phyloP scores from a whole-genome alignment of 257 asterid species.

The Solanum corneliomulleri region DNA sequence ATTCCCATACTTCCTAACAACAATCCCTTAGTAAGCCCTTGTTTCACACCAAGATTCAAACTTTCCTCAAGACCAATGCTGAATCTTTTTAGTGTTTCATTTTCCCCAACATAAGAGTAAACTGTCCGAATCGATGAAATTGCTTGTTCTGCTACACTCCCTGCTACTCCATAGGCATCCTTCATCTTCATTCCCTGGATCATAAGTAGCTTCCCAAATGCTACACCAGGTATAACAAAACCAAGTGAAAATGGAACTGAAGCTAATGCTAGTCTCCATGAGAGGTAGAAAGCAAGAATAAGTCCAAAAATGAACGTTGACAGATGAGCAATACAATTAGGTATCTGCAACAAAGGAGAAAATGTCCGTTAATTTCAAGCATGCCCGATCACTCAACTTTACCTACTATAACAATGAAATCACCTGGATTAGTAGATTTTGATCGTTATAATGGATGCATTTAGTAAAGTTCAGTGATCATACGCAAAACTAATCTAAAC shows the following conservation, averaged over 20 bases:
- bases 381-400: not conserved
- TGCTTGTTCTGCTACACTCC: slow-evolving; percentile 56
- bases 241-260: slow-evolving; percentile 55
- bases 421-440: not conserved
- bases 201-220: slow-evolving; percentile 55
- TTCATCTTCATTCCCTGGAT: slow-evolving; percentile 34
- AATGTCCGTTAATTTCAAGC: not conserved
- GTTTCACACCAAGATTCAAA: slow-evolving; percentile 45
- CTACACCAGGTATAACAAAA: slow-evolving; percentile 51
- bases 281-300: slow-evolving; percentile 46
- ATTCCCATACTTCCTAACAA: slow-evolving; percentile 82
- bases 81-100: slow-evolving; percentile 39
- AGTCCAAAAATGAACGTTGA: slow-evolving; percentile 38
- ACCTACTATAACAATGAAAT: not conserved
- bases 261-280: slow-evolving; percentile 66
- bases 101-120: slow-evolving; percentile 67
- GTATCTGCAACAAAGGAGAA: slow-evolving; percentile 27
- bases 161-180: slow-evolving; percentile 48
- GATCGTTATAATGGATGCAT: not conserved
- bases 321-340: slow-evolving; percentile 45
- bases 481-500: not conserved
- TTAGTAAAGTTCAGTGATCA: not conserved
- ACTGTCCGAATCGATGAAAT: slow-evolving; percentile 61
- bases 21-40: slow-evolving; percentile 55
- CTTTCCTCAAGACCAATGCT: slow-evolving; percentile 41